Base-by-base conservation (phyloP, 2,329 filamentous ascomycete species). In the Botrytis squamosa region DNA sequence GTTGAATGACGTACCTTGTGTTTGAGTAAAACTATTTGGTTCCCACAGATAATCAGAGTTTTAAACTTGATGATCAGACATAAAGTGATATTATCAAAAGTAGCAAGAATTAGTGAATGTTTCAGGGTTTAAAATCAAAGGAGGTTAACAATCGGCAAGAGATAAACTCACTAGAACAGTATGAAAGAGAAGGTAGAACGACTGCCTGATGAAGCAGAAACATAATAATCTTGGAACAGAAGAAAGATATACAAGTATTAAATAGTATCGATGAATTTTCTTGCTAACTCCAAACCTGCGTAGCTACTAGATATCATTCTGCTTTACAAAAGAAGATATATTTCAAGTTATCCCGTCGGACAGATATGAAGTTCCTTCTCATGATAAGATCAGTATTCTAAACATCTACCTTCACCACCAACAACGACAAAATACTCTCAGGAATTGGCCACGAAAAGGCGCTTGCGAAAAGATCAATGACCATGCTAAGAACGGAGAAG, bases 301-400 rank as follows among this genome's bases (percentile, higher is more conserved):
- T 25, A 63, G 22, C 36, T 42, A 42, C 40, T 42, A 42, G 14
- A 16, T 40, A 14, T 42, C 10, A 5, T 25, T 18, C 1, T 46
- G 18, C 2, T 22, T 22, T 20, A 33, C 33, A 33, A 12, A 46
- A 65, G 40, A 22, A 33, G 7, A 65, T 8, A 65, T 49, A 5
- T n/a, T n/a, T 36, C 42, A 81, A 3, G 80, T 83, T 16, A 86
- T 90, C 74, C 79, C 84, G 14, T 84, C 93, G 78, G 85, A 89
- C 25, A 84, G 85, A 22, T 94, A 94, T 80, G 86, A 86, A 0
- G 94, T 94, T 75, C 92, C 92, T 0, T 84, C 94, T 0, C 92
- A 91, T 76, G 90, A 93, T 78, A 91, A 92, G 16, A 89, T 92
- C 25, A 91, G 88, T 10, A 89, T 94, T 0, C 90, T 91, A 12